Base-by-base conservation (phyloP, 495 filamentous ascomycete species). In the Penicillium bovifimosum region DNA sequence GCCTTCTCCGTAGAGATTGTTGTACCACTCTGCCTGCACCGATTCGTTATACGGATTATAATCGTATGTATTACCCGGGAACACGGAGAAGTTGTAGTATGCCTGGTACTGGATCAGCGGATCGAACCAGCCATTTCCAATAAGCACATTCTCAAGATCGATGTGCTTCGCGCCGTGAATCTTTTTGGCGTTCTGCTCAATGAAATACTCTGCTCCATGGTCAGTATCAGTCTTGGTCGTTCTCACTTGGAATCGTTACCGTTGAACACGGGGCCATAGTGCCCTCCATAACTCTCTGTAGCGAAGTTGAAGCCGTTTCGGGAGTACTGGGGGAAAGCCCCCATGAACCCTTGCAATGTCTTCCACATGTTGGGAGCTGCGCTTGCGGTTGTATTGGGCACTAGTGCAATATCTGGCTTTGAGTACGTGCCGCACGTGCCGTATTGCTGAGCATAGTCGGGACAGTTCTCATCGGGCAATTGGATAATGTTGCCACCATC, bases 291-390 rank as follows among this genome's bases (percentile, higher is more conserved):
- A 28, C 71, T 76, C 58, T 83, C 80, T 1, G 78, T 81, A 8
- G 78, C 70, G 65, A 85, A 82, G 56, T 81, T 77, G 62, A 84
- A 80, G 1, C 73, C 69, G 34, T 76, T 66, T 10, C 76, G 61
- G 1, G 77, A 74, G 65, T 84, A 84, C 46, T 83, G 60, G 2
- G 82, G 82, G 58, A 86, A 85, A 3, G 74, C 80, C 1, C 81
- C 80, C 72, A 84, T 79, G 64, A 85, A 86, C 16, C 79, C 80
- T 56, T 85, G 82, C 42, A 85, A 59, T 1, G 78, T 77, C 47
- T 75, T 76, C 74, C 77, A 86, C 62, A 82, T 78, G 44, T 76
- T 76, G 2, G 79, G 80, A 2, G 82, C 82, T 1, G 80, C 80
- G 44, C 62, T 68, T 8, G 56, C 56, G 5, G 82, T 84, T 9